Percentiles rank a stretch among this genome's conserved stretches.
phyloP scores from a whole-genome alignment of 305 asterid species.

The Fraxinus greggii region DNA sequence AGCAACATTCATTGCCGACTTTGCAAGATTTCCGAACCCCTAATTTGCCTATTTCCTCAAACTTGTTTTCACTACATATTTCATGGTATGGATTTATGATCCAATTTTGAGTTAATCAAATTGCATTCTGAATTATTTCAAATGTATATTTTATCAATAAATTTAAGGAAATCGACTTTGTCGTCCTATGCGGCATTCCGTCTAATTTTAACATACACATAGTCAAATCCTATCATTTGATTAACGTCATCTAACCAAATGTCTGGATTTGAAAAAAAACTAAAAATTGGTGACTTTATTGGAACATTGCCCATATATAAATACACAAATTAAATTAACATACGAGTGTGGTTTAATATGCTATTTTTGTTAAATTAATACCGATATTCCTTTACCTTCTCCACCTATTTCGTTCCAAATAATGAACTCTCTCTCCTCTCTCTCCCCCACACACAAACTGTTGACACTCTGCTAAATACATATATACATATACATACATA shows the following conservation, averaged over 20 bases:
- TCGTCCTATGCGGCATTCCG: not conserved
- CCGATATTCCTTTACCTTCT: constrained; percentile 39
- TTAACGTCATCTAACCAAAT: not conserved
- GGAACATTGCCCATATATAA: not conserved
- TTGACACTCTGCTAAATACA: not conserved
- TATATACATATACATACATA: not conserved
- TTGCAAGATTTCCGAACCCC: not conserved
- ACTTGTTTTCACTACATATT: not conserved
- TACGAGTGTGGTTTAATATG: not conserved
- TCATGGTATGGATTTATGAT: not conserved
- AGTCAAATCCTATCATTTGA: not conserved
- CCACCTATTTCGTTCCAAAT: constrained; percentile 43
- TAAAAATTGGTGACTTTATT: not conserved
- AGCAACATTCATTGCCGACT: not conserved
- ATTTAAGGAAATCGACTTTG: not conserved
- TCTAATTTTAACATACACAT: not conserved
- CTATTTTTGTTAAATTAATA: constrained; percentile 15
- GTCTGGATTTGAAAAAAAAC: not conserved
- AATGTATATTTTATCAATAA: not conserved
- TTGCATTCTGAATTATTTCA: not conserved
- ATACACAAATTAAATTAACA: not conserved
- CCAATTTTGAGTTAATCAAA: not conserved
- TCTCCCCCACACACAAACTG: constrained; percentile 19
- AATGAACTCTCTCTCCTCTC: constrained; percentile 19
- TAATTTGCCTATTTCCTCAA: not conserved